Base-by-base conservation (phyloP, 2,329 filamentous ascomycete genomes). In the Arthroderma uncinatum region DNA sequence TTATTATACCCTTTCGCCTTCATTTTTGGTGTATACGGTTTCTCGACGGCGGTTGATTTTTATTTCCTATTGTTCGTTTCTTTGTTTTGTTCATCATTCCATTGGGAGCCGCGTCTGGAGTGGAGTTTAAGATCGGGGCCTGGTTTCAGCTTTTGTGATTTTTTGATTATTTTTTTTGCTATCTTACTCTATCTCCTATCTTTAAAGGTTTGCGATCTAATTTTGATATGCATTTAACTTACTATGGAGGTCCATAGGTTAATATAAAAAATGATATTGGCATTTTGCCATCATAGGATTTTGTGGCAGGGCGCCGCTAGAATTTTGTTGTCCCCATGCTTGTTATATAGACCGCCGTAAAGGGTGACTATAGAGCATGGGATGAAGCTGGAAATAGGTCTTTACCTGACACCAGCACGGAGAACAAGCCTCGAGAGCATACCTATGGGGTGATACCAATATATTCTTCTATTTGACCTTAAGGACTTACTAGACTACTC, bases 91-190 rank as follows among this genome's bases (percentile, higher is more conserved):
- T 33, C 14, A 34, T 50, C 21, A 30, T 30, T 56, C 33, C 47
- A 50, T 50, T 50, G 28, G 47, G 47, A 50, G 47, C 47, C 47
- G 47, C 47, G 47, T 50, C 47, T 8, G 28, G 47, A 55, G 40
- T 33, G 54, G 39, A 12, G 36, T 55, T 21, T 12, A 5, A 37
- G 21, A 34, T 53, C 28, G 36, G 28, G 28, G 30, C 14, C 36
- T 30, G n/a, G 25, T 10, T 56, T 36, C 23, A 16, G 34, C 7
- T 36, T 37, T 52, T 16, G 16, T 16, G n/a, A n/a, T 42, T 40
- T 10, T 14, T 57, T 50, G 36, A 23, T 44, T 10, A 25, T 50
- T 50, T 47, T 44, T 53, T 42, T 14, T 2, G n/a, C 44, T 54
- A 28, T 33, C 23, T 47, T 33, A 21, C 14, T 53, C 6, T 14